Percentiles rank a stretch among this genome's conserved stretches.
Conservation (phyloP, 2,329 filamentous ascomycete genomes). For the Alternaria ventricosa region DNA sequence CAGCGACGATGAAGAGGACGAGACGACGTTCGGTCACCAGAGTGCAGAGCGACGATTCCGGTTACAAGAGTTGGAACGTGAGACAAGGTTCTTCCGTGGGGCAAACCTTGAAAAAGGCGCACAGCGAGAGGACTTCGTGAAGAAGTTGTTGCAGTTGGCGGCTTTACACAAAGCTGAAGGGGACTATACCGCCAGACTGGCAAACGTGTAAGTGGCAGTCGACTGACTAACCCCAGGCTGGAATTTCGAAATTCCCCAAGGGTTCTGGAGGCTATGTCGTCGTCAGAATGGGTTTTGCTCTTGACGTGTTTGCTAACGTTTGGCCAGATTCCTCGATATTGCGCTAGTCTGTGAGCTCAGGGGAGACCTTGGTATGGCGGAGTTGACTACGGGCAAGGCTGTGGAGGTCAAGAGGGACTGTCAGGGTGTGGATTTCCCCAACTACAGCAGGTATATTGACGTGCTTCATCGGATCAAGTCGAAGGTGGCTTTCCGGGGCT, state of each 20-base stretch:
- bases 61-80: slow-evolving; percentile 44
- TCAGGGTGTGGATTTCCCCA: slow-evolving; percentile 38
- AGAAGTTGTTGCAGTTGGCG: slow-evolving; percentile 37
- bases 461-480: slow-evolving; percentile 30
- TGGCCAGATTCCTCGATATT: slow-evolving; percentile 39
- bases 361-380: slow-evolving; percentile 29
- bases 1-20: slow-evolving; percentile 35
- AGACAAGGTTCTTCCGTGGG: slow-evolving; percentile 28
- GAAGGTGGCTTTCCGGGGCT: background rate
- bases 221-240: background rate
- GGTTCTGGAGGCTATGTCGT: background rate
- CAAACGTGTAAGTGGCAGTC: slow-evolving; percentile 30
- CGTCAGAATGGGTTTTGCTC: background rate
- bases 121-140: slow-evolving; percentile 19
- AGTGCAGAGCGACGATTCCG: slow-evolving; percentile 41
- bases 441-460: slow-evolving; percentile 27
- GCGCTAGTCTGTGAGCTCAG: slow-evolving; percentile 38
- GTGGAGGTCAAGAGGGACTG: slow-evolving; percentile 34
- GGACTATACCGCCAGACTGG: slow-evolving; percentile 29
- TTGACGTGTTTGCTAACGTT: slow-evolving; percentile 1
- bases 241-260: too few species aligned
- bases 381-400: slow-evolving; percentile 31
- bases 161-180: slow-evolving; percentile 36
- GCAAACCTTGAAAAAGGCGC: slow-evolving; percentile 18
- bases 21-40: slow-evolving; percentile 29